A percentile compares a stretch with the other conserved stretches of the same genome.
These are phyloP conservation scores for Dioszegia crocea DNA, from an alignment of 768 basidiomycete genomes.

Conservation along the genomic window DNA sequence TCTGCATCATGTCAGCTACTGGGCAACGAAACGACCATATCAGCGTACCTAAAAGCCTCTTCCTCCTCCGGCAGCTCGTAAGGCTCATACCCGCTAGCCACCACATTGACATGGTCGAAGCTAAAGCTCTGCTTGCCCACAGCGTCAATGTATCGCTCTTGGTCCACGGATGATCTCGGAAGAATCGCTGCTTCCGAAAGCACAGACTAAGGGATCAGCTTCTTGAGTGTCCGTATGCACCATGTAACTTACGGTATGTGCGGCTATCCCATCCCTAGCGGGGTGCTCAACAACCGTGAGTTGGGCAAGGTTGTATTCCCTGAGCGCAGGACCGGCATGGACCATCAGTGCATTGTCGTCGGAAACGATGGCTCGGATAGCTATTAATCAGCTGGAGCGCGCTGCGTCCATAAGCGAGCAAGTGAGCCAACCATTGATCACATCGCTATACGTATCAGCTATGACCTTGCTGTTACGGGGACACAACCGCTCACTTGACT, in stretches of 20 bases:
- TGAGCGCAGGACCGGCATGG: slow-evolving; percentile 70
- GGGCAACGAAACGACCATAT: background rate
- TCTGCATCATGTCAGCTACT: slow-evolving; percentile 51
- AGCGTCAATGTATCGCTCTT: slow-evolving; percentile 78
- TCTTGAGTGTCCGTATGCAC: background rate
- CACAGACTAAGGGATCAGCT: slow-evolving; percentile 59
- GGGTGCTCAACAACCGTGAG: slow-evolving; percentile 83
- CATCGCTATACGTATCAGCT: slow-evolving; percentile 56
- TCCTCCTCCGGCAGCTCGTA: slow-evolving; percentile 61
- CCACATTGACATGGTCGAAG: slow-evolving; percentile 81
- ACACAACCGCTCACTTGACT: slow-evolving; percentile 59
- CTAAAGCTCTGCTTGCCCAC: slow-evolving; percentile 69
- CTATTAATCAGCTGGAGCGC: slow-evolving; percentile 52
- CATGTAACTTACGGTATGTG: slow-evolving; percentile 60
- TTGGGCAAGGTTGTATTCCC: slow-evolving; percentile 81
- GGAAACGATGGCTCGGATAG: slow-evolving; percentile 81
- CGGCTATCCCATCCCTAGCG: slow-evolving; percentile 54
- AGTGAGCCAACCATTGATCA: slow-evolving; percentile 63
- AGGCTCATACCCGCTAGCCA: slow-evolving; percentile 63
- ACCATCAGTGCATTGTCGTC: slow-evolving; percentile 79
- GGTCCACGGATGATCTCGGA: slow-evolving; percentile 52
- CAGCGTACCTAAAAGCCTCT: slow-evolving; percentile 68
- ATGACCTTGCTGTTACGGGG: background rate
- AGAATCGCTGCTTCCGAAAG: slow-evolving; percentile 69
- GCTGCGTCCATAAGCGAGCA: no score